Percentiles rank a stretch among this genome's conserved stretches.
phyloP scores from a whole-genome alignment of 345 rosid species.

The Orychophragmus violaceus region DNA sequence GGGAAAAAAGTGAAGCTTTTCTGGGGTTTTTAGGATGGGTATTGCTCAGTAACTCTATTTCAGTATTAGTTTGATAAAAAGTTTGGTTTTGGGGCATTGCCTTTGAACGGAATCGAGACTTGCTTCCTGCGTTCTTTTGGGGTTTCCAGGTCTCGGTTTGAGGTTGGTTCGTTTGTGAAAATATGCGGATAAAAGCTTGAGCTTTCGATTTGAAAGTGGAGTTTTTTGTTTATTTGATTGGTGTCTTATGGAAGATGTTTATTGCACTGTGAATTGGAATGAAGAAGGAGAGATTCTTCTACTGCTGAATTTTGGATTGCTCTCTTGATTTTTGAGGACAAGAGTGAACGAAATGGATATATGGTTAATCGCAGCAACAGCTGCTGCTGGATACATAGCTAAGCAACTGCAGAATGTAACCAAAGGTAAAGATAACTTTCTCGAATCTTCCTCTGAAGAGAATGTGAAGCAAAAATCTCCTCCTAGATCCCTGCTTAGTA shows the following conservation, averaged over 20 bases:
- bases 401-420: slow-evolving; percentile 49
- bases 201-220: background rate
- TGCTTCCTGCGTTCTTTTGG: background rate
- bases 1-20: slow-evolving; percentile 15
- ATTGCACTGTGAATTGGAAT: background rate
- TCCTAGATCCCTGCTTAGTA: slow-evolving; percentile 22
- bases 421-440: slow-evolving; percentile 27
- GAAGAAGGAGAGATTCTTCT: slow-evolving; percentile 2
- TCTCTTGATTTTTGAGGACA: slow-evolving; percentile 8
- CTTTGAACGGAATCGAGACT: background rate
- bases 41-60: background rate
- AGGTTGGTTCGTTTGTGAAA: background rate
- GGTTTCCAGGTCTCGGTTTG: background rate
- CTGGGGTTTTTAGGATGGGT: background rate
- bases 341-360: slow-evolving; percentile 48
- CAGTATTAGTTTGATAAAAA: background rate
- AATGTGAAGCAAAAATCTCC: slow-evolving; percentile 12
- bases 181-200: background rate
- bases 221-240: background rate
- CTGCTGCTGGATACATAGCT: slow-evolving; percentile 70
- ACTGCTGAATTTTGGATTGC: background rate
- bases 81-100: background rate
- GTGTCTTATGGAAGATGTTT: slow-evolving; percentile 11
- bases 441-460: slow-evolving; percentile 23
- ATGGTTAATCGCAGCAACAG: slow-evolving; percentile 71